Conservation (phyloP, 176 grass and related monocot genomes). For the Oryza punctata region DNA sequence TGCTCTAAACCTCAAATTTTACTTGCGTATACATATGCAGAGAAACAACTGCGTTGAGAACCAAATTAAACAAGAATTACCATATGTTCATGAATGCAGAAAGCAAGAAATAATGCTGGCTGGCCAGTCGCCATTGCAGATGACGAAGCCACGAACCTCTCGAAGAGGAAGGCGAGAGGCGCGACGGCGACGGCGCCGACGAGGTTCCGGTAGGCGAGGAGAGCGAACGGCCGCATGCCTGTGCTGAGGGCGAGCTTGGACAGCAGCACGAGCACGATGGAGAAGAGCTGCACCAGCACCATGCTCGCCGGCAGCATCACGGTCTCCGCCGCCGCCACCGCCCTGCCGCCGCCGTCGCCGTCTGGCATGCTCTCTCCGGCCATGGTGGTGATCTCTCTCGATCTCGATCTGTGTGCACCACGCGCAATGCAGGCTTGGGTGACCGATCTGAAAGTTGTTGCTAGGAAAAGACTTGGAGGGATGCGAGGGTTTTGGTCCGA, state of each 20-base stretch:
- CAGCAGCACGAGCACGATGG: constrained; percentile 32
- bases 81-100: no score
- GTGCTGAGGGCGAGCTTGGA: constrained; percentile 43
- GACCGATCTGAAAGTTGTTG: no score
- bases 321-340: not conserved
- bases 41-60: no score
- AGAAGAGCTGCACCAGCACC: constrained; percentile 44
- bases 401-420: no score
- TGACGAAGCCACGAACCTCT: constrained; percentile 27
- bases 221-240: constrained; percentile 45
- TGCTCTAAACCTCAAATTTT: no score
- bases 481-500: no score
- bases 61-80: no score
- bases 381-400: not conserved
- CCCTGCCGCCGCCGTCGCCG: not conserved
- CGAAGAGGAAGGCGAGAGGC: constrained; percentile 29
- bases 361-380: not conserved
- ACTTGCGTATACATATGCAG: no score
- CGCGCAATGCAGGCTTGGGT: not conserved
- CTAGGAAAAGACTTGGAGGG: no score
- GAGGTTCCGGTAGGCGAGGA: constrained; percentile 53
- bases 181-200: constrained; percentile 19
- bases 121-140: no score
- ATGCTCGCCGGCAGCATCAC: constrained; percentile 37
- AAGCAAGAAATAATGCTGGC: no score